phyloP scores from a whole-genome alignment of 805 yeast species.

The Yarrowia sp. region DNA sequence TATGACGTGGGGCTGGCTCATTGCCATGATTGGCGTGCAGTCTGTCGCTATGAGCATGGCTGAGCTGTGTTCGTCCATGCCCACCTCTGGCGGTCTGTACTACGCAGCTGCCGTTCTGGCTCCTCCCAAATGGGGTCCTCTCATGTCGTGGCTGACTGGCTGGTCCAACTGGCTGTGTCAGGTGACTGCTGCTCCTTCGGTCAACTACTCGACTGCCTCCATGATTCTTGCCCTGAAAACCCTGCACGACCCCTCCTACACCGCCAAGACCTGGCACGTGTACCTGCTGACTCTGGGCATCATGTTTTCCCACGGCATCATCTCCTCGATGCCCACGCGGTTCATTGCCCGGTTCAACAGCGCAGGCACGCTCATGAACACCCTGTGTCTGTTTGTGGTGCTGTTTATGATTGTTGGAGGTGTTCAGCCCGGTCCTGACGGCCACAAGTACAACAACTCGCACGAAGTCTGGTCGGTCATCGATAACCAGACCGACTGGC shows the following conservation, averaged over 20 bases:
- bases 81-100: constrained; percentile 73
- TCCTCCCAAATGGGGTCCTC: constrained; percentile 61
- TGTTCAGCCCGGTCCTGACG: constrained; percentile 41
- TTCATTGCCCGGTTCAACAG: constrained; percentile 61
- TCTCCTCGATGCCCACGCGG: constrained; percentile 62
- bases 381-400: constrained; percentile 59
- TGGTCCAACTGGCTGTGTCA: constrained; percentile 72
- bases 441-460: constrained; percentile 59
- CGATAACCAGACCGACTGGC: constrained; percentile 66
- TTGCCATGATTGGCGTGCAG: constrained; percentile 62
- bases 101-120: constrained; percentile 69
- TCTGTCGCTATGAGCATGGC: constrained; percentile 61
- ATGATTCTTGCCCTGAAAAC: constrained; percentile 62
- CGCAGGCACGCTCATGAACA: constrained; percentile 58
- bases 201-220: constrained; percentile 62
- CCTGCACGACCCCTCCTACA: constrained; percentile 53
- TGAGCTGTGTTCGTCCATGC: constrained; percentile 69
- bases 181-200: constrained; percentile 67
- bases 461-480: constrained; percentile 60
- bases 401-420: constrained; percentile 63
- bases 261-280: constrained; percentile 57
- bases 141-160: constrained; percentile 67
- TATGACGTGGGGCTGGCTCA: constrained; percentile 66
- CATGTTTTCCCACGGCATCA: constrained; percentile 56
- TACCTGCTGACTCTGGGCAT: constrained; percentile 62